Evolutionary conservation across 352 stramenopile genomes (phyloP), one percentile per base, ranked within the genome.

Genomic region (Phytophthora gonapodyides): DNA sequence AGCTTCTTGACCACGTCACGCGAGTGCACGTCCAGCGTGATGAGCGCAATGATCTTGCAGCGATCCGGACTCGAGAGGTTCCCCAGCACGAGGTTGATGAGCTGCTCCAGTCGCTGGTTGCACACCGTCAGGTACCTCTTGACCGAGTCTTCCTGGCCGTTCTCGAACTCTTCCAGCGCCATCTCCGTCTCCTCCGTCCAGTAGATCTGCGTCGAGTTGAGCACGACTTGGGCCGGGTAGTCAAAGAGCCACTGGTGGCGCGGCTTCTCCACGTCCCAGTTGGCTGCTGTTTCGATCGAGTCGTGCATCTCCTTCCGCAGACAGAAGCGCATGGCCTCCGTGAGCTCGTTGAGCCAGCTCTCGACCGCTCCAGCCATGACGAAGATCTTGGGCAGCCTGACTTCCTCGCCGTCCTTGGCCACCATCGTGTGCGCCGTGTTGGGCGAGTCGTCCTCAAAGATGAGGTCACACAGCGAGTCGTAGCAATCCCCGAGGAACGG

Each of bases 181-280:
- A 97, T 83, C 61, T 98, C 94, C 1, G 96, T 98, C 75, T 98
- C 94, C 60, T 99, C 96, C 0, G 95, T 98, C 96, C 96, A 99
- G 66, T 98, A 98, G 36, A 96, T 95, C 51, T 94, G 87, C 37
- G 87, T 94, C 2, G 84, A 83, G 49, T 93, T 94, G 8, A 97
- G 61, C 33, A 94, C 87, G 15, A 96, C 88, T 48, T 97, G 90
- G 1, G 88, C 85, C 15, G 96, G 96, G 73, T 98, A 99, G 61
- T 98, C 89, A 67, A 99, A 99, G 2, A 99, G 76, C 97, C 97
- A 99, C 55, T 98, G 90, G 41, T 99, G 96, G 7, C 97, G 83
- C 36, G 97, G 96, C 41, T 98, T 97, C 61, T 98, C 96, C 12
- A 98, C 93, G 43, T 99, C 97, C 95, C 85, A 96, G 56, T 95